Percentiles rank a stretch among this genome's conserved stretches.
These are phyloP conservation scores for Adansonia grandidieri DNA, from an alignment of 441 rosid species.

Conservation along the genomic window DNA sequence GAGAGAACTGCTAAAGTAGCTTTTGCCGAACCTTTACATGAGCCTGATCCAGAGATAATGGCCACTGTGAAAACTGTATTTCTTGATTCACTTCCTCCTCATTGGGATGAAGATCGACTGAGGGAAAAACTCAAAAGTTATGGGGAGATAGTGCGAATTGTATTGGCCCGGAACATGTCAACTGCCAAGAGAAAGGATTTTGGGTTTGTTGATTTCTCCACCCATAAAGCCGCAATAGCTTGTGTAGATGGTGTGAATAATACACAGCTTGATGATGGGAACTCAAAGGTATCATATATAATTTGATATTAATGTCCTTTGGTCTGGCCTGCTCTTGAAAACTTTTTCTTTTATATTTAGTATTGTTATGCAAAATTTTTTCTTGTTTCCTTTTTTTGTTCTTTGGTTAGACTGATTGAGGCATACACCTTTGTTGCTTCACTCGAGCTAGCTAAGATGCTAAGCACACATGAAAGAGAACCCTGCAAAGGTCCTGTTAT, in stretches of 20 bases:
- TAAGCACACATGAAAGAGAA: not conserved
- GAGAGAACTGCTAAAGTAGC: conserved; percentile 78
- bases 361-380: not conserved
- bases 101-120: conserved; percentile 66
- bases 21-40: conserved; percentile 70
- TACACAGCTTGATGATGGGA: conserved; percentile 46
- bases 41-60: conserved; percentile 77
- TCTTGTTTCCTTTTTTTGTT: conserved; percentile 20
- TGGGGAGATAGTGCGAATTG: conserved; percentile 57
- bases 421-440: not conserved
- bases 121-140: conserved; percentile 47
- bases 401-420: conserved; percentile 15
- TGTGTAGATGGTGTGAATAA: conserved; percentile 61
- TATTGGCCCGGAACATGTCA: conserved; percentile 66
- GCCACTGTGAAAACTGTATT: conserved; percentile 69
- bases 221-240: conserved; percentile 60
- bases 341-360: not conserved
- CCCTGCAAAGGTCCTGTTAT: not conserved
- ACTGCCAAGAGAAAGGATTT: conserved; percentile 73
- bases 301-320: conserved; percentile 20
- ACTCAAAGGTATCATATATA: conserved; percentile 46
- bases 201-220: conserved; percentile 63
- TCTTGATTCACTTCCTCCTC: conserved; percentile 69
- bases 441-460: conserved; percentile 5
- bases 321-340: not conserved